Evolutionary conservation across 2,329 filamentous ascomycete genomes (phyloP).

Genomic region (Elsinoe ampelina): DNA sequence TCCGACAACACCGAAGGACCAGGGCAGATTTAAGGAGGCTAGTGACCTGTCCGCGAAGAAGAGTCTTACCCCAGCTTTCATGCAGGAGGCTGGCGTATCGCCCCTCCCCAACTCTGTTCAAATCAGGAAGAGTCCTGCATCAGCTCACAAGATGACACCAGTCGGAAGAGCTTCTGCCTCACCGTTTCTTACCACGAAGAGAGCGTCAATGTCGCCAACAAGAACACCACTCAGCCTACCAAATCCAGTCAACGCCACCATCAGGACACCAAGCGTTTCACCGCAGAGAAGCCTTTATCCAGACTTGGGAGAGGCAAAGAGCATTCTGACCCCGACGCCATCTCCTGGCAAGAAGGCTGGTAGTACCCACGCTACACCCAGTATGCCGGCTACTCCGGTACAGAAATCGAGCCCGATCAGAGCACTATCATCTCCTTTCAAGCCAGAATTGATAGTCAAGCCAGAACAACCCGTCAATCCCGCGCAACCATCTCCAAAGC

Average conservation of each 20-base stretch:
- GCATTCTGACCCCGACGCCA: slow-evolving; percentile 12
- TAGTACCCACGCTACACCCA: neutral
- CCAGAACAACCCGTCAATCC: neutral
- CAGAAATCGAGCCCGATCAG: slow-evolving; percentile 6
- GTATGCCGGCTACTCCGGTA: slow-evolving; percentile 7
- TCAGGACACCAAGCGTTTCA: slow-evolving; percentile 8
- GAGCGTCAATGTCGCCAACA: slow-evolving; percentile 18
- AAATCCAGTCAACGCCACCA: neutral
- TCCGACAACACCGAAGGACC: slow-evolving; percentile 48
- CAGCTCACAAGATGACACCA: slow-evolving; percentile 21
- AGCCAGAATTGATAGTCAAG: neutral
- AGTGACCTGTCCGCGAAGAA: slow-evolving; percentile 32
- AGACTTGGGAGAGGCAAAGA: slow-evolving; percentile 11
- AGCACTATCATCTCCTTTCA: neutral
- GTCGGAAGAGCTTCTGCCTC: slow-evolving; percentile 10
- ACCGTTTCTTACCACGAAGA: neutral
- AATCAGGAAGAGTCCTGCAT: slow-evolving; percentile 12
- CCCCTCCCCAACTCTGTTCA: slow-evolving; percentile 5
- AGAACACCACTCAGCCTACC: slow-evolving; percentile 4
- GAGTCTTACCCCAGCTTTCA: slow-evolving; percentile 27
- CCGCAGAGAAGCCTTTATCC: slow-evolving; percentile 8
- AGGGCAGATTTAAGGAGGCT: slow-evolving; percentile 47
- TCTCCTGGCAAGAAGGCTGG: slow-evolving; percentile 6
- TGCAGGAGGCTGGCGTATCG: slow-evolving; percentile 21
- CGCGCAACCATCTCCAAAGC: slow-evolving; percentile 2